Percentiles rank a stretch among this genome's conserved stretches.
phyloP scores from a whole-genome alignment of 441 rosid species.

The Populus hybrid region DNA sequence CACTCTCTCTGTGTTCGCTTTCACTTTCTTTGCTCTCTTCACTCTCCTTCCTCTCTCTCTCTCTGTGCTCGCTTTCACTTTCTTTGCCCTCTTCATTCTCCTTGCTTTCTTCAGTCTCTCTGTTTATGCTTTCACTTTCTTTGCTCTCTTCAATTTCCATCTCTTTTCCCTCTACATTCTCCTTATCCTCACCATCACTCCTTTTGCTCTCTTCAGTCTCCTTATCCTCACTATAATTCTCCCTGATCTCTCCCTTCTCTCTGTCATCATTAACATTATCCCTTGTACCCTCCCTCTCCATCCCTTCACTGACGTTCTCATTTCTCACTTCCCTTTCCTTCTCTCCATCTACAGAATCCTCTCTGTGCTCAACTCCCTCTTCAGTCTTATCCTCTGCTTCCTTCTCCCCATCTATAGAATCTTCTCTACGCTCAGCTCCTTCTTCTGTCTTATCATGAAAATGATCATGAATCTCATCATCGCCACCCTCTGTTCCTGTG shows the following conservation, averaged over 20 bases:
- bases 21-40: constrained; percentile 23
- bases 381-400: constrained; percentile 16
- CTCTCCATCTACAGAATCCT: neutral
- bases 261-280: constrained; percentile 20
- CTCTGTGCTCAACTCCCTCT: constrained; percentile 1
- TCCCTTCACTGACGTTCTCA: neutral
- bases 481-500: constrained; percentile 18
- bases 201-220: constrained; percentile 20
- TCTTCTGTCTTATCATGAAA: constrained; percentile 35
- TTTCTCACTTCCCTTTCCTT: neutral
- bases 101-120: constrained; percentile 14
- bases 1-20: constrained; percentile 19
- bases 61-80: constrained; percentile 19
- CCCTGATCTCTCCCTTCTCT: constrained; percentile 8
- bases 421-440: constrained; percentile 31
- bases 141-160: constrained; percentile 24
- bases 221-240: constrained; percentile 13
- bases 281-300: constrained; percentile 17
- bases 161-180: constrained; percentile 20
- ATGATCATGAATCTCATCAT: constrained; percentile 26
- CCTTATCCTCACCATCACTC: constrained; percentile 14
- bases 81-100: constrained; percentile 25
- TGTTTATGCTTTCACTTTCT: constrained; percentile 5
- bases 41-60: constrained; percentile 15
- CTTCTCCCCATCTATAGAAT: constrained; percentile 21